Conservation (phyloP, 2,329 filamentous ascomycete genomes). For the Chaetomiaceae sp. region DNA sequence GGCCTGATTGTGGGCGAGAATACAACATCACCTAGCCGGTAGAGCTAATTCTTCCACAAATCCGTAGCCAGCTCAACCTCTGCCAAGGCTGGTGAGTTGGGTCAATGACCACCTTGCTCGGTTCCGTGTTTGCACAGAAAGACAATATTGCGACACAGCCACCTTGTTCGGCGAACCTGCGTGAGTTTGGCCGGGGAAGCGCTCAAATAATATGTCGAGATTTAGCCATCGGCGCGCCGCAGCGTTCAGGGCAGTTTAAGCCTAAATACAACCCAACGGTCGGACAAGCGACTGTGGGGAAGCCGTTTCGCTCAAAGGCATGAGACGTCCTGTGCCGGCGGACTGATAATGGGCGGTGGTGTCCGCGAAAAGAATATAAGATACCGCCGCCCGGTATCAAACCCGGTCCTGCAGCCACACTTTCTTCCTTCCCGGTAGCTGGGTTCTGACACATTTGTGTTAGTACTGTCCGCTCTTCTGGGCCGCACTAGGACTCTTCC, state of each 20-base stretch:
- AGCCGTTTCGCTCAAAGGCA: conserved; percentile 1
- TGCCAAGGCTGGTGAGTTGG: conserved; percentile 9
- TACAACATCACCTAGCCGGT: conserved; percentile 7
- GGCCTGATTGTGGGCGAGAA: neutral
- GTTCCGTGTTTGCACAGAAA: neutral
- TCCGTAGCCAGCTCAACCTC: conserved; percentile 1
- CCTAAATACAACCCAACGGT: conserved; percentile 21
- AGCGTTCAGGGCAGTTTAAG: conserved; percentile 12
- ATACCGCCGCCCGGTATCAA: neutral
- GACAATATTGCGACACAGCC: conserved; percentile 11
- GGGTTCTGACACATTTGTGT: conserved; percentile 1
- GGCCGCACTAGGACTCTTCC: no score
- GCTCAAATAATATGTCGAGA: conserved; percentile 15
- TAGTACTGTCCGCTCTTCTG: no score
- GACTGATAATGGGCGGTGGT: neutral
- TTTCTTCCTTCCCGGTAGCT: conserved; percentile 14
- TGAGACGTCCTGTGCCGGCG: neutral
- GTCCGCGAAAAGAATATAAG: conserved; percentile 13
- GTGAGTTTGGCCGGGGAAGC: neutral
- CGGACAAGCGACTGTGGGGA: conserved; percentile 17
- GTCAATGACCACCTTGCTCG: neutral
- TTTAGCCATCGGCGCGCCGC: conserved; percentile 14
- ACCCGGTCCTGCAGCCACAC: conserved; percentile 14
- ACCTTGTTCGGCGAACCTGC: neutral
- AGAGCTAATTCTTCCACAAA: conserved; percentile 21